Base-by-base conservation (phyloP, 2,329 filamentous ascomycete species). In the Alternaria angustiovoidea region DNA sequence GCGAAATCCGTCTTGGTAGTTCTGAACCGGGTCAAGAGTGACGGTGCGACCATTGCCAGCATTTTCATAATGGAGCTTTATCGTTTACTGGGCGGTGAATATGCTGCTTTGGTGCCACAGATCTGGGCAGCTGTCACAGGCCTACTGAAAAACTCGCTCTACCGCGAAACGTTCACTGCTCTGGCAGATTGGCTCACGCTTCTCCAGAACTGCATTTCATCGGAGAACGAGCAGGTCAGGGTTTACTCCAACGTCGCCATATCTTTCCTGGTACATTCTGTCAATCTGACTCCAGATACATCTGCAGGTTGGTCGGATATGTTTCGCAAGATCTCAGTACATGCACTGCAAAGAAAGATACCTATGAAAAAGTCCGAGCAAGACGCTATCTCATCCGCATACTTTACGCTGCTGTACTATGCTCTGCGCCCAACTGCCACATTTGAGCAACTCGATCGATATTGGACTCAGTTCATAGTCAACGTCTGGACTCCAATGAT, bases 61-160 rank as follows among this genome's bases (percentile, higher is more conserved):
- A 89, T 89, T 69, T 89, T 94, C 66, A 86, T 87, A 41, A 82
- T 86, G 20, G 86, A 87, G 32, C 82, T 98, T 54, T 86, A 85
- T 57, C 82, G 84, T 11, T 83, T 90, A 65, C 71, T 81, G 5
- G 79, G 81, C 26, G 86, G 88, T 64, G 85, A 88, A 12, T 85
- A 87, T 22, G 87, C 86, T 9, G 77, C 84, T 0, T 83, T 87
- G 39, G 93, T 96, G 0, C 94, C 95, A 6, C 91, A 93, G 66
- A 92, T 98, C 22, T 98, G 94, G 94, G 91, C 91, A 59, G 87
- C 93, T 36, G 83, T 96, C 2, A 87, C 94, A 7, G 84, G 97
- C 2, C 88, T 97, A 56, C 82, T 97, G 48, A 88, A 91, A 54
- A 82, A 79, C 62, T 78, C 88, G 76, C 65, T 83, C 82, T 72